Percentiles rank a stretch among this genome's conserved stretches.
Conservation (phyloP, 1,284 basidiomycete genomes). For the Baeospora myosura region DNA sequence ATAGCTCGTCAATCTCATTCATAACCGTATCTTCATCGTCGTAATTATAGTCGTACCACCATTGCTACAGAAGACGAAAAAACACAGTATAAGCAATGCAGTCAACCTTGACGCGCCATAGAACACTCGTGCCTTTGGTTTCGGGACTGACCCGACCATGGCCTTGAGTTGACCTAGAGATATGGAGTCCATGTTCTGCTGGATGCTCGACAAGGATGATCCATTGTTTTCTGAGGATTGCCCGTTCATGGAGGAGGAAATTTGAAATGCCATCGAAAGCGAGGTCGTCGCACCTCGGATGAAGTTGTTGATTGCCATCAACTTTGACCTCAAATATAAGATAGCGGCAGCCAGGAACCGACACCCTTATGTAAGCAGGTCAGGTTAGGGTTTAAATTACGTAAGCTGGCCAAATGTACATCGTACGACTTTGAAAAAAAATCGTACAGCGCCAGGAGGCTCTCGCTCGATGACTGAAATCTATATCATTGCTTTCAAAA, state of each 20-base stretch:
- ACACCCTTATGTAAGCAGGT: background rate
- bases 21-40: constrained; percentile 93
- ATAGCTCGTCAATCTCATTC: constrained; percentile 97
- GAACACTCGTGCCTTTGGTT: constrained; percentile 56
- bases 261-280: constrained; percentile 10
- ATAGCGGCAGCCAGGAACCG: constrained; percentile 1
- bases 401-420: background rate
- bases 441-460: background rate
- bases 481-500: background rate
- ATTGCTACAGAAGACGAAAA: constrained; percentile 50
- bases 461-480: background rate
- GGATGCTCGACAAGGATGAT: background rate
- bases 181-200: constrained; percentile 56
- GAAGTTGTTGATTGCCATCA: too few relatives aligned
- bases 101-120: too few relatives aligned
- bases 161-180: constrained; percentile 77
- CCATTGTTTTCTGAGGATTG: background rate
- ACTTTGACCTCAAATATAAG: too few relatives aligned
- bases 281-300: too few relatives aligned
- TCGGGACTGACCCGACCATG: constrained; percentile 63
- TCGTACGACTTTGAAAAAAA: background rate
- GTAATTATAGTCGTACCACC: constrained; percentile 83
- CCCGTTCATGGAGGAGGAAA: background rate
- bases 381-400: background rate
- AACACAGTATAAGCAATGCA: constrained; percentile 11